phyloP scores from a whole-genome alignment of 2,329 filamentous ascomycete species.

The Sphaerostilbella broomeana region DNA sequence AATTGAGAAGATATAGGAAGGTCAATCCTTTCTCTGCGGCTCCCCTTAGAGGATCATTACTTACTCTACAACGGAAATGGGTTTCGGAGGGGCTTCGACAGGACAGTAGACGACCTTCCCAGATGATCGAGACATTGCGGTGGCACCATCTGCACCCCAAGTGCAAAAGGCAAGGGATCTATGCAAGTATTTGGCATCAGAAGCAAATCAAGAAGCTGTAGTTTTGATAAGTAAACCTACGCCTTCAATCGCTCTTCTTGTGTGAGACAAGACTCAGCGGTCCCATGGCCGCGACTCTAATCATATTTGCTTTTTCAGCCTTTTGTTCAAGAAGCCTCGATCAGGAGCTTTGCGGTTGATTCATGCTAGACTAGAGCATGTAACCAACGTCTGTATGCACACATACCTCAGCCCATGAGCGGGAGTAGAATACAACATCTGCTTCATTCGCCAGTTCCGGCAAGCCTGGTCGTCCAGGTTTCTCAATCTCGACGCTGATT shows the following conservation, averaged over 20 bases:
- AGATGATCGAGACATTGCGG: conserved; percentile 25
- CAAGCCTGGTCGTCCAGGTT: conserved; percentile 56
- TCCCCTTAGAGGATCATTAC: conserved; percentile 24
- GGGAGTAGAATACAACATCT: conserved; percentile 69
- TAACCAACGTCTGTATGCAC: too few species aligned
- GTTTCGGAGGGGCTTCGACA: conserved; percentile 33
- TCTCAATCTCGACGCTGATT: conserved; percentile 68
- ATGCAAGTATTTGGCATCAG: conserved; percentile 18
- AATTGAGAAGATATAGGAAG: background rate
- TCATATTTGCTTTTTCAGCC: conserved; percentile 6
- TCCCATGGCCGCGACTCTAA: conserved; percentile 34
- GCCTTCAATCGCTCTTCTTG: conserved; percentile 36
- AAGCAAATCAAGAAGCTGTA: conserved; percentile 10
- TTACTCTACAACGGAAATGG: conserved; percentile 53
- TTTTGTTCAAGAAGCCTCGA: background rate
- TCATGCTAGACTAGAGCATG: too few species aligned
- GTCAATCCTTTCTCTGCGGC: background rate
- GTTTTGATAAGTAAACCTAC: conserved; percentile 31
- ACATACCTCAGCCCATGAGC: conserved; percentile 60
- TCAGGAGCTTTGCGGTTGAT: background rate
- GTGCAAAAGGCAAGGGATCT: conserved; percentile 48
- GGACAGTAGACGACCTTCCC: conserved; percentile 30
- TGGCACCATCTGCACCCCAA: conserved; percentile 49
- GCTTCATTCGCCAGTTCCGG: conserved; percentile 53
- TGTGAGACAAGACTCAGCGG: conserved; percentile 45